These are phyloP conservation scores for Blastocystis sp. DNA, from an alignment of 352 stramenopile species.

Conservation along the genomic window DNA sequence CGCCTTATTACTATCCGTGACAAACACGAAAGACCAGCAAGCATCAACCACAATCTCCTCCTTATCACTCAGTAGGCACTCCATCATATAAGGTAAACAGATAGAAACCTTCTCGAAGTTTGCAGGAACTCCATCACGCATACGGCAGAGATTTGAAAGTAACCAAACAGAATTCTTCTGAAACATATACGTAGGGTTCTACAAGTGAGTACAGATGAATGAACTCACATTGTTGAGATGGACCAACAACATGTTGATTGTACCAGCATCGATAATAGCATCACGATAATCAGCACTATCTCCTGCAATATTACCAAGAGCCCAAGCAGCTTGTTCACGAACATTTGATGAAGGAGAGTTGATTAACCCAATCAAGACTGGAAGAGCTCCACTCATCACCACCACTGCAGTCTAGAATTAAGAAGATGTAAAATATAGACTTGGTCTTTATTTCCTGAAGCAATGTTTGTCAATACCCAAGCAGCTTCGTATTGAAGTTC, in stretches of 20 bases:
- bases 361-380: slow-evolving; percentile 90
- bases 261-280: slow-evolving; percentile 67
- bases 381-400: slow-evolving; percentile 89
- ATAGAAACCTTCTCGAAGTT: slow-evolving; percentile 87
- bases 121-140: slow-evolving; percentile 74
- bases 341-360: slow-evolving; percentile 74
- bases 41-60: slow-evolving; percentile 97
- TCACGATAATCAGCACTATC: slow-evolving; percentile 75
- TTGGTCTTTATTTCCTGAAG: slow-evolving; percentile 90
- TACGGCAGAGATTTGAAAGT: slow-evolving; percentile 95
- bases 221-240: slow-evolving; percentile 74
- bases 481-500: slow-evolving; percentile 94
- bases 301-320: slow-evolving; percentile 96
- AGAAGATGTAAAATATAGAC: neutral
- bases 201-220: neutral
- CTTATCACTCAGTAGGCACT: slow-evolving; percentile 91
- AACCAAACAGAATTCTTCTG: slow-evolving; percentile 97
- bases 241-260: slow-evolving; percentile 84
- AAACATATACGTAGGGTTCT: slow-evolving; percentile 87
- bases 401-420: slow-evolving; percentile 81
- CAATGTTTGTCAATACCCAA: slow-evolving; percentile 99
- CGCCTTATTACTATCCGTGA: slow-evolving; percentile 93
- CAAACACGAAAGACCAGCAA: slow-evolving; percentile 95
- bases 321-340: slow-evolving; percentile 86
- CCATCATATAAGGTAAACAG: slow-evolving; percentile 84